phyloP scores from a whole-genome alignment of 2,329 filamentous ascomycete genomes.

The Arthrobotrys megalospora region DNA sequence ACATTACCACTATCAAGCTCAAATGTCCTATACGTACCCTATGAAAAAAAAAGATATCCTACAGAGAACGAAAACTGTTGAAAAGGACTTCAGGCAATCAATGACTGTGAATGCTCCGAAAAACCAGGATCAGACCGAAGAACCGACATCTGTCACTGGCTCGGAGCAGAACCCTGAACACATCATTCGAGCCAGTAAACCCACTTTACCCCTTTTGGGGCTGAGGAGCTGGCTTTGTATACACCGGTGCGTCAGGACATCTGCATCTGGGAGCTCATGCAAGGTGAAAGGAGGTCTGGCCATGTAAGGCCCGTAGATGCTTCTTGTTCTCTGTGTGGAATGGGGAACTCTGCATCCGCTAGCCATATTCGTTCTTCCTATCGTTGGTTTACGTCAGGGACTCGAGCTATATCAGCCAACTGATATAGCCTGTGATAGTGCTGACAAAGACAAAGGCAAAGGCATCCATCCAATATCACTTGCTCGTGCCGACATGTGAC shows the following conservation, averaged over 20 bases:
- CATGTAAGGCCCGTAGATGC: constrained; percentile 46
- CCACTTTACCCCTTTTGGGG: constrained; percentile 53
- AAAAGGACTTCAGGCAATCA: constrained; percentile 1
- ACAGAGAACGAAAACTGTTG: too few species aligned
- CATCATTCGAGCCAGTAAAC: constrained; percentile 43
- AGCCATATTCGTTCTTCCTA: constrained; percentile 29
- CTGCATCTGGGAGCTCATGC: constrained; percentile 58
- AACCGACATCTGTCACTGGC: constrained; percentile 51
- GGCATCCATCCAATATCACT: neutral
- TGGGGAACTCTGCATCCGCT: constrained; percentile 20
- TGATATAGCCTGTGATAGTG: constrained; percentile 30
- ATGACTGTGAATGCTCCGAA: constrained; percentile 9
- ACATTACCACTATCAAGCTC: constrained; percentile 1
- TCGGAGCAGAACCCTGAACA: constrained; percentile 54
- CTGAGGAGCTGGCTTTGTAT: constrained; percentile 34
- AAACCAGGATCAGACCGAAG: constrained; percentile 17
- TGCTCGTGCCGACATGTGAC: constrained; percentile 3
- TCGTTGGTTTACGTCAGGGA: constrained; percentile 41
- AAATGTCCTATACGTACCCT: neutral
- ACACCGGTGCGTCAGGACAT: constrained; percentile 22
- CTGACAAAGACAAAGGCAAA: constrained; percentile 10
- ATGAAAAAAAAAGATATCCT: too few species aligned
- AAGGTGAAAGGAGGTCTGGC: constrained; percentile 58
- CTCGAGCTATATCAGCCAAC: constrained; percentile 20
- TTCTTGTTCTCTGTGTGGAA: constrained; percentile 11